phyloP scores from a whole-genome alignment of 495 filamentous ascomycete species.

The Tricharina praecox region DNA sequence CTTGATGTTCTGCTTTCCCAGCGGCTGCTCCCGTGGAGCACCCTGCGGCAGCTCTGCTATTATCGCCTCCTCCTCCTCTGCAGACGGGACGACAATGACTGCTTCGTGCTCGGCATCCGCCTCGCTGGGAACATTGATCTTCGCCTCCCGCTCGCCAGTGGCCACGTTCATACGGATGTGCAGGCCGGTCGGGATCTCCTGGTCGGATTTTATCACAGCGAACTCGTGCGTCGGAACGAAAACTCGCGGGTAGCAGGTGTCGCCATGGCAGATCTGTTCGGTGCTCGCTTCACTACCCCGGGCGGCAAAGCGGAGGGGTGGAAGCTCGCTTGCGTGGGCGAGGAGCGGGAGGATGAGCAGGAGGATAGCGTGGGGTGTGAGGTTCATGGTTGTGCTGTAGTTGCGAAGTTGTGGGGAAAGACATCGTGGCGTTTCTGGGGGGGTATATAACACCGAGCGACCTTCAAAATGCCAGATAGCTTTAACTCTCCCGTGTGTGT shows the following conservation, averaged over 20 bases:
- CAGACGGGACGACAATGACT: constrained; percentile 30
- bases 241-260: constrained; percentile 46
- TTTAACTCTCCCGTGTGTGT: too few relatives aligned
- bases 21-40: constrained; percentile 25
- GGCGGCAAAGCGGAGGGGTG: not conserved
- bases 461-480: too few relatives aligned
- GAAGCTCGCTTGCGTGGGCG: not conserved
- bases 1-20: constrained; percentile 1
- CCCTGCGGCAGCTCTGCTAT: constrained; percentile 8
- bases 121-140: constrained; percentile 39
- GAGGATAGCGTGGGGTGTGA: not conserved
- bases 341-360: constrained; percentile 3
- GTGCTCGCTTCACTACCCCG: not conserved
- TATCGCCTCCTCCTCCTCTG: constrained; percentile 8
- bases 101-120: constrained; percentile 23
- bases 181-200: constrained; percentile 44
- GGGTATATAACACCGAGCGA: too few relatives aligned
- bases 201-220: constrained; percentile 43
- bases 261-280: constrained; percentile 44
- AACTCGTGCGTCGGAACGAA: constrained; percentile 47
- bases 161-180: constrained; percentile 47
- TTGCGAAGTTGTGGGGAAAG: too few relatives aligned
- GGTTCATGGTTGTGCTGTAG: not conserved
- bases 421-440: too few relatives aligned
- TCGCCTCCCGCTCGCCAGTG: constrained; percentile 46